phyloP scores from a whole-genome alignment of 1,284 basidiomycete genomes.

The Apiotrichum mycotoxinovorans region DNA sequence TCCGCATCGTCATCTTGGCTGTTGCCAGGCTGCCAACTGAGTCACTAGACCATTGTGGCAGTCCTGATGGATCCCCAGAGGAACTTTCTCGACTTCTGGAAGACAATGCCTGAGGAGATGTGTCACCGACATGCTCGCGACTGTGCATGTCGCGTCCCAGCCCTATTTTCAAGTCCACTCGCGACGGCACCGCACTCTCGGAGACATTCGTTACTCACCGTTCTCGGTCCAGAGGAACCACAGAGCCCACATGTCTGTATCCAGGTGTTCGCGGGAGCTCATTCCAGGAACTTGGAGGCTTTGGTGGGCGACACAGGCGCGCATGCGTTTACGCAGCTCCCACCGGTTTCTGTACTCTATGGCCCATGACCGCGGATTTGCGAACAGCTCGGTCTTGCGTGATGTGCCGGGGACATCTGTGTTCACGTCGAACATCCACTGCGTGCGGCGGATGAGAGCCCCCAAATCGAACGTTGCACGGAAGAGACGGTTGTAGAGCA shows the following conservation, averaged over 20 bases:
- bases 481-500: slow-evolving; percentile 50
- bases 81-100: too few relatives aligned
- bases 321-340: slow-evolving; percentile 38
- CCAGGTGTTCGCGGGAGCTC: slow-evolving; percentile 25
- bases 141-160: too few relatives aligned
- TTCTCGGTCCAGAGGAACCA: slow-evolving; percentile 53
- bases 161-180: too few relatives aligned
- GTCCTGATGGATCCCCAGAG: too few relatives aligned
- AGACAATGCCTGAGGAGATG: too few relatives aligned
- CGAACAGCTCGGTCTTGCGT: slow-evolving; percentile 25
- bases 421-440: slow-evolving; percentile 33
- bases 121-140: too few relatives aligned
- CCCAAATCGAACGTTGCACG: slow-evolving; percentile 46
- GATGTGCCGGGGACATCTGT: slow-evolving; percentile 15
- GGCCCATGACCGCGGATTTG: slow-evolving; percentile 40
- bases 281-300: slow-evolving; percentile 32
- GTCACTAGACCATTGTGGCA: too few relatives aligned
- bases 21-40: too few relatives aligned
- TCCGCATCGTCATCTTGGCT: too few relatives aligned
- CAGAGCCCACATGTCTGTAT: slow-evolving; percentile 49
- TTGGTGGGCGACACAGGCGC: slow-evolving; percentile 30
- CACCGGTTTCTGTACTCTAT: slow-evolving; percentile 45
- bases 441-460: slow-evolving; percentile 40
- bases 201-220: slow-evolving; percentile 35
- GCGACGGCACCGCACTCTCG: neutral